phyloP scores from a whole-genome alignment of 2,329 filamentous ascomycete genomes.

The Diaporthe citriasiana region DNA sequence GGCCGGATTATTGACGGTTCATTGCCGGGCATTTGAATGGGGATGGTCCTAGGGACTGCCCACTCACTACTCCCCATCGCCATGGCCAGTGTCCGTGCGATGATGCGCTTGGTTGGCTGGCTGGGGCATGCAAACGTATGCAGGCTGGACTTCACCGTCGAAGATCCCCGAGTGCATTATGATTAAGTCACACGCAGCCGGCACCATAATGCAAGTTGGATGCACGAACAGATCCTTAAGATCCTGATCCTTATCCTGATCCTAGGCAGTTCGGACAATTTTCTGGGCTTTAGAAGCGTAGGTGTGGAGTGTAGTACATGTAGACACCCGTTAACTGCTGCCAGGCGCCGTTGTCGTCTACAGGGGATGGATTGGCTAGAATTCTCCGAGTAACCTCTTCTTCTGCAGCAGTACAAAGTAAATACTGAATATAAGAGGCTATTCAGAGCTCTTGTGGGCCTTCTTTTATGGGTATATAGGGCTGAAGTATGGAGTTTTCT shows the following conservation, averaged over 20 bases:
- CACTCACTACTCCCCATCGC: too few species aligned
- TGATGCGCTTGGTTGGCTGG: background rate
- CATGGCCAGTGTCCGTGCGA: slow-evolving; percentile 6
- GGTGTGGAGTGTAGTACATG: background rate
- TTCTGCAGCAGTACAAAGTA: too few species aligned
- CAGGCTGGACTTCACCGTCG: slow-evolving; percentile 17
- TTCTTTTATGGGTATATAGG: too few species aligned
- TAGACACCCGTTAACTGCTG: background rate
- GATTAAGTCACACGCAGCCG: slow-evolving; percentile 6
- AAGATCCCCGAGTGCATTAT: slow-evolving; percentile 5
- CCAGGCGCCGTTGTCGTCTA: too few species aligned
- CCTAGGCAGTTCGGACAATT: background rate
- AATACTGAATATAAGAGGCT: too few species aligned
- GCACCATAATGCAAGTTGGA: background rate
- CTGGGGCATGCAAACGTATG: background rate
- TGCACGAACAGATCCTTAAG: slow-evolving; percentile 1
- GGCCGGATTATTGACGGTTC: background rate
- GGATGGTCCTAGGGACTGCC: background rate
- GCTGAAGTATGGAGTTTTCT: too few species aligned
- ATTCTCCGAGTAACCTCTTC: too few species aligned
- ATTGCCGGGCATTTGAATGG: background rate
- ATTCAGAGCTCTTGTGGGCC: too few species aligned
- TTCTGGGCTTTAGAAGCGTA: too few species aligned
- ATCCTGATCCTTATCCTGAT: background rate
- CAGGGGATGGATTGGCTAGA: too few species aligned